Percentiles rank a stretch among this genome's conserved stretches.
Evolutionary conservation across 345 rosid genomes (phyloP).

Genomic region (Lepidium didymum): DNA sequence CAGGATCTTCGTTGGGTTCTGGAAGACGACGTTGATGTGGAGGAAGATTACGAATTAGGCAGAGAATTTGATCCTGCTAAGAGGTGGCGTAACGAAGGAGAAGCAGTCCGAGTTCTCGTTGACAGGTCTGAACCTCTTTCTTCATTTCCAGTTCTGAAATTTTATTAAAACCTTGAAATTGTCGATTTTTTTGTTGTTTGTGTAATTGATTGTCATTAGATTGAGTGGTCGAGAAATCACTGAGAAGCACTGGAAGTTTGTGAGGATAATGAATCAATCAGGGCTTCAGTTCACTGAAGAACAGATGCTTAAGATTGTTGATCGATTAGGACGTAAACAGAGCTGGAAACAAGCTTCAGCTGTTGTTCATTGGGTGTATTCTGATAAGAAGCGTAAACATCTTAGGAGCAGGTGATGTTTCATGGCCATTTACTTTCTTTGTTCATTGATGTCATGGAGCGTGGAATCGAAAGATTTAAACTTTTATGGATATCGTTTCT

Average conservation of each 20-base stretch:
- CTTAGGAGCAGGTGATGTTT: conserved; percentile 61
- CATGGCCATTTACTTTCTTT: not conserved
- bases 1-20: conserved; percentile 73
- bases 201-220: conserved; percentile 30
- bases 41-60: conserved; percentile 30
- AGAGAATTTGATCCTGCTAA: conserved; percentile 37
- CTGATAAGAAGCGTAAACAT: conserved; percentile 44
- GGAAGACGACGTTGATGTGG: conserved; percentile 67
- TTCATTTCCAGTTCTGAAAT: not conserved
- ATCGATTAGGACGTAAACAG: conserved; percentile 52
- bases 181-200: not conserved
- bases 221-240: conserved; percentile 62
- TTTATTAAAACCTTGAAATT: not conserved
- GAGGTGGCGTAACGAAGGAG: conserved; percentile 61
- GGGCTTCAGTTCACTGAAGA: conserved; percentile 74
- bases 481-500: not conserved
- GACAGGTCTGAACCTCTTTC: conserved; percentile 35
- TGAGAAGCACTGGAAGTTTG: conserved; percentile 80
- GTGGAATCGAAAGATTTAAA: not conserved
- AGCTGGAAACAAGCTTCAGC: conserved; percentile 80
- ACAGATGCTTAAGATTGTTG: conserved; percentile 77
- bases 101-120: conserved; percentile 64
- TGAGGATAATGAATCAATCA: conserved; percentile 84
- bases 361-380: conserved; percentile 74
- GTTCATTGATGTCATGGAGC: not conserved